Evolutionary conservation across 2,329 filamentous ascomycete species (phyloP).

Genomic region (Fusarium veterinarium): DNA sequence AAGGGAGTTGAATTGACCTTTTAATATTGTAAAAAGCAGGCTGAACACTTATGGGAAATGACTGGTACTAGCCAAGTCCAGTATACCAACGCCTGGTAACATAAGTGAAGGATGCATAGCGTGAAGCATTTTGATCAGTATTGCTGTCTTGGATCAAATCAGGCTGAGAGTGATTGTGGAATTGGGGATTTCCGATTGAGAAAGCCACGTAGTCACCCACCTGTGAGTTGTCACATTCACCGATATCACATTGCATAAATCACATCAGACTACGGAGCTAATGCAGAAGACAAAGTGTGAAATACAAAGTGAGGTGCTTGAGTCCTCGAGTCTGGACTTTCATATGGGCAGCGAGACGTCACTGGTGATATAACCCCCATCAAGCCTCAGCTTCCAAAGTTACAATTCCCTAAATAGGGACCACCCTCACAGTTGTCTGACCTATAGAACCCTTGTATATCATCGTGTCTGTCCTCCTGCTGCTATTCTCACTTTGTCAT

Average conservation of each 20-base stretch:
- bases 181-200: constrained; percentile 2
- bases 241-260: constrained; percentile 11
- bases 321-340: background rate
- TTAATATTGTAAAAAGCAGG: background rate
- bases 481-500: background rate
- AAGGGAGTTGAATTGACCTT: background rate
- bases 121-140: background rate
- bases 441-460: background rate
- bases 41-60: background rate
- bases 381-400: background rate
- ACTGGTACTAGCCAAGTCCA: background rate
- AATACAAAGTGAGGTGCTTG: constrained; percentile 1
- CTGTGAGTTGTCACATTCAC: constrained; percentile 11
- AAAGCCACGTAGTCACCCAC: constrained; percentile 11
- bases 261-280: background rate
- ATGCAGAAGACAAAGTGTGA: background rate
- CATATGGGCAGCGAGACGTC: background rate
- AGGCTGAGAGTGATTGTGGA: constrained; percentile 3
- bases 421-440: background rate
- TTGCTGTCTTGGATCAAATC: background rate
- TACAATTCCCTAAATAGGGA: background rate
- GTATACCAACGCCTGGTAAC: background rate
- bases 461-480: background rate
- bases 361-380: background rate
- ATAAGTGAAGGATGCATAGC: background rate